Conservation (phyloP, 2,329 filamentous ascomycete species). For the Herpomyces periplanetae region DNA sequence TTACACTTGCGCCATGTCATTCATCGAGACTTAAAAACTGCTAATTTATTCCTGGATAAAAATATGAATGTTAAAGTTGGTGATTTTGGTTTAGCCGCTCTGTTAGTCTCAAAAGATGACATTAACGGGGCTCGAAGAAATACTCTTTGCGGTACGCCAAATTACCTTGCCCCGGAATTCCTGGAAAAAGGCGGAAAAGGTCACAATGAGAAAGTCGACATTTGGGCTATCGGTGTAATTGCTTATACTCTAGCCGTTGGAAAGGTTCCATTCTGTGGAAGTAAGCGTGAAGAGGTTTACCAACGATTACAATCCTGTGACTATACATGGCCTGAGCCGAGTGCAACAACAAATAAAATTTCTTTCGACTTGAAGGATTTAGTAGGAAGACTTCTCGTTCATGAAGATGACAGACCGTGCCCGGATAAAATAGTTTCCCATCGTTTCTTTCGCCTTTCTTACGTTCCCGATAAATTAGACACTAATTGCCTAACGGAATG, state of each 20-base stretch:
- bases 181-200: conserved; percentile 71
- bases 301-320: conserved; percentile 23
- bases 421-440: conserved; percentile 43
- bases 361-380: conserved; percentile 36
- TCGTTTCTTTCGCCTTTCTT: conserved; percentile 34
- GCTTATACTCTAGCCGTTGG: conserved; percentile 90
- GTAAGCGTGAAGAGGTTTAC: conserved; percentile 54
- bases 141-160: conserved; percentile 81
- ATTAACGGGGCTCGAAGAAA: conserved; percentile 43
- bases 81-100: conserved; percentile 71
- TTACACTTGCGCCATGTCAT: conserved; percentile 86
- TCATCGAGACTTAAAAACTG: conserved; percentile 85
- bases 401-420: conserved; percentile 30
- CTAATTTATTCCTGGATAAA: conserved; percentile 74
- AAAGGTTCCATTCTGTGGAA: conserved; percentile 78
- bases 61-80: conserved; percentile 95
- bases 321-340: conserved; percentile 34
- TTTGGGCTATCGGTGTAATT: conserved; percentile 93
- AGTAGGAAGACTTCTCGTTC: conserved; percentile 31
- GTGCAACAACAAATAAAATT: conserved; percentile 21
- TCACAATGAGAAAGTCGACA: conserved; percentile 87
- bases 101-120: conserved; percentile 47
- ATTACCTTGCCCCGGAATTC: conserved; percentile 92
- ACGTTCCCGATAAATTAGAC: conserved; percentile 18
- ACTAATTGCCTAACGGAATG: conserved; percentile 9